phyloP scores from a whole-genome alignment of 495 filamentous ascomycete genomes.

The Aspergillus taichungensis region DNA sequence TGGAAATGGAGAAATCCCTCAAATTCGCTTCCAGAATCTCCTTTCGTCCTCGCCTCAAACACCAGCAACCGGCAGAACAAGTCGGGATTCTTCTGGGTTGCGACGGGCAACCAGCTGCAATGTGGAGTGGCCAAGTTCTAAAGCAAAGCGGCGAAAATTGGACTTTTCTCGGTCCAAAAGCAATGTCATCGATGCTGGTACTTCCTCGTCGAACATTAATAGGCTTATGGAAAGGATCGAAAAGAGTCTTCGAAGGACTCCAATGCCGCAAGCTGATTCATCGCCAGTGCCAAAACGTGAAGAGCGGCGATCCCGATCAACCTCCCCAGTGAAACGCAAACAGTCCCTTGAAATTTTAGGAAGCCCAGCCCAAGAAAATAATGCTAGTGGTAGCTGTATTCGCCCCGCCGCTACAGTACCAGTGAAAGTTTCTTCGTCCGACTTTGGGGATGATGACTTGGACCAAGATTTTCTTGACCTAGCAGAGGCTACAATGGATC shows the following conservation, averaged over 20 bases:
- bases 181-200: conserved; percentile 40
- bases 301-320: conserved; percentile 27
- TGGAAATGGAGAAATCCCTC: conserved; percentile 25
- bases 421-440: conserved; percentile 38
- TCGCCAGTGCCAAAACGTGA: conserved; percentile 43
- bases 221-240: conserved; percentile 60
- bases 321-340: conserved; percentile 39
- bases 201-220: conserved; percentile 49
- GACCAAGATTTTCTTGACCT: conserved; percentile 46
- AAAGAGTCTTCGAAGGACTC: conserved; percentile 42
- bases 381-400: neutral
- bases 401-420: conserved; percentile 7
- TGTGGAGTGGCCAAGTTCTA: conserved; percentile 46
- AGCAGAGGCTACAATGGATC: conserved; percentile 30
- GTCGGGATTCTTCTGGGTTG: conserved; percentile 43
- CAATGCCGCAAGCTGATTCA: conserved; percentile 34
- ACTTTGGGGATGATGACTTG: conserved; percentile 55
- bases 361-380: conserved; percentile 4
- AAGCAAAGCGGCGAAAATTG: conserved; percentile 44
- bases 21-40: conserved; percentile 52
- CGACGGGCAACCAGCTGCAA: conserved; percentile 69
- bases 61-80: conserved; percentile 31
- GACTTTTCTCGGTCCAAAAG: conserved; percentile 42
- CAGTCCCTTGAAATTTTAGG: conserved; percentile 1
- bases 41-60: conserved; percentile 67